phyloP scores from a whole-genome alignment of 257 asterid genomes.

The Hygrophila difformis region DNA sequence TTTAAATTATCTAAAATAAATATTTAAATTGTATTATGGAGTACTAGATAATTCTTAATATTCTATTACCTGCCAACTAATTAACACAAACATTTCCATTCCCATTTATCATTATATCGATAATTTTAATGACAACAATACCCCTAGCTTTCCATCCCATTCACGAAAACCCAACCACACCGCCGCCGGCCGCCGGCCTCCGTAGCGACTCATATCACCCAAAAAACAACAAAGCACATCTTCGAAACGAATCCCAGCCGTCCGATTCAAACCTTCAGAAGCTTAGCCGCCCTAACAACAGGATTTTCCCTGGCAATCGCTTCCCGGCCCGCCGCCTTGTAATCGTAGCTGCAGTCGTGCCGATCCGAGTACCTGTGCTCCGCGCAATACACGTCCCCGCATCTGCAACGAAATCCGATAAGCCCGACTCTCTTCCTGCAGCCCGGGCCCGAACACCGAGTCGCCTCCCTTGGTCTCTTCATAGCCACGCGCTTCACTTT shows the following conservation, averaged over 20 bases:
- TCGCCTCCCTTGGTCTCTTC: slow-evolving; percentile 53
- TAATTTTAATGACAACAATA: slow-evolving; percentile 29
- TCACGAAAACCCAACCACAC: slow-evolving; percentile 21
- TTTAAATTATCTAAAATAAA: no score
- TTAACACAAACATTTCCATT: slow-evolving; percentile 15
- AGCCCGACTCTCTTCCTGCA: slow-evolving; percentile 60
- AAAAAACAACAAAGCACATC: background rate
- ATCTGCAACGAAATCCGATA: slow-evolving; percentile 66
- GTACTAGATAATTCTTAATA: no score
- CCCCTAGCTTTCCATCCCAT: slow-evolving; percentile 29
- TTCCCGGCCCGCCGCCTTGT: slow-evolving; percentile 73
- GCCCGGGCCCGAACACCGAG: slow-evolving; percentile 54
- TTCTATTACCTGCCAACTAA: no score
- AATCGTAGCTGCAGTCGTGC: slow-evolving; percentile 62
- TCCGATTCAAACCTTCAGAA: slow-evolving; percentile 43
- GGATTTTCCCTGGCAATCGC: slow-evolving; percentile 73
- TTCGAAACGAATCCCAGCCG: background rate
- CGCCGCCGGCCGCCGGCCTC: no score
- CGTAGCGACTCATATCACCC: background rate
- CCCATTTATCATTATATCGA: slow-evolving; percentile 14
- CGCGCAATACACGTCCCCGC: slow-evolving; percentile 65
- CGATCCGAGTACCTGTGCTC: slow-evolving; percentile 77
- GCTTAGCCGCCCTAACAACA: slow-evolving; percentile 61
- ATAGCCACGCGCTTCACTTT: slow-evolving; percentile 17
- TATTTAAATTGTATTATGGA: no score